Evolutionary conservation across 108 stramenopile species (phyloP), one percentile per base, ranked within the genome.

Genomic region (Fragilaria radians): DNA sequence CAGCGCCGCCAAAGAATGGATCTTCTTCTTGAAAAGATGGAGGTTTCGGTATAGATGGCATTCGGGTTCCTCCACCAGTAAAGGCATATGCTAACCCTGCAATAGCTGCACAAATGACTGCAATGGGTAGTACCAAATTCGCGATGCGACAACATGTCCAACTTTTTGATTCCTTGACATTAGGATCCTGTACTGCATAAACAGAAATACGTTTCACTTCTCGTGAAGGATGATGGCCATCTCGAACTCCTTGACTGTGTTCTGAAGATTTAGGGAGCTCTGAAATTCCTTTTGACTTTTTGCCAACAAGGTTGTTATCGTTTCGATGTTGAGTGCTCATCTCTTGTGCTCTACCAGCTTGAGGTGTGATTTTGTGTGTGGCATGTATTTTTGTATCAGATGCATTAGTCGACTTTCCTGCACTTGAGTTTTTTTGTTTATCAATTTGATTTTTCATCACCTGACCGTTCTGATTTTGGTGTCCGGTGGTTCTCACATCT

Each of bases 11-110:
- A 57, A 21, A 67, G 65, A 26, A 82, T 47, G 69, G 78, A 68
- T 79, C 77, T 24, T 56, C 47, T 19, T 74, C 76, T 53, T 82
- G 63, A 5, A 66, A 46, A 17, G 66, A 68, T 11, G 81, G 81
- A 65, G 64, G 61, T 1, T 63, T 61, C 4, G 77, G 79, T n/a
- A n/a, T n/a, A 27, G 75, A 65, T 68, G 79, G 73, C 2, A 74
- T 64, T 2, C 49, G 48, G 9, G 65, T 65, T 59, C 64, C 57
- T 30, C 9, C 9, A 3, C 42, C 45, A 14, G 4, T 21, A 24
- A 53, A 30, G 24, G 51, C 67, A 29, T 59, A 49, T 24, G 61
- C 32, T 24, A 70, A 28, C 28, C 65, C 75, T 5, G 66, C 48
- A 27, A 48, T 19, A 0, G 65, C 61, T 0, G 46, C 65, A 56